A percentile compares a stretch with the other conserved stretches of the same genome.
phyloP scores from a whole-genome alignment of 2,329 filamentous ascomycete genomes.

The Botrytis medusae region DNA sequence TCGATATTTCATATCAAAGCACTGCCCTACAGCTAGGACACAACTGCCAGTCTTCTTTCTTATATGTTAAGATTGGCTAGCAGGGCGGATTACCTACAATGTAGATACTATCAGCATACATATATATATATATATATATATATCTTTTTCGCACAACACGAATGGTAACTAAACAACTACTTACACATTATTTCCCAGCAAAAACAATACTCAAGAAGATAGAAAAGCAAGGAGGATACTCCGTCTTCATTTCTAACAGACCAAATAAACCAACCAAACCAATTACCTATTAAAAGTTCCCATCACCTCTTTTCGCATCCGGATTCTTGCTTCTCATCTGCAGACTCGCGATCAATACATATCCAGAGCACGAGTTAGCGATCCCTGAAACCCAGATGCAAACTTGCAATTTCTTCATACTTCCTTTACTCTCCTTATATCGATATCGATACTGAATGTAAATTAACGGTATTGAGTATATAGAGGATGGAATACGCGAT shows the following conservation, averaged over 20 bases:
- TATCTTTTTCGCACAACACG: neutral
- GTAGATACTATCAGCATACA: neutral
- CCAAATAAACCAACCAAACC: neutral
- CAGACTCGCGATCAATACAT: neutral
- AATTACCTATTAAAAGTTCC: neutral
- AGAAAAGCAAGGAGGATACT: neutral
- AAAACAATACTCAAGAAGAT: neutral
- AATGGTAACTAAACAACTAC: neutral
- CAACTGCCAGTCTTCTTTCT: neutral
- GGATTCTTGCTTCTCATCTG: neutral
- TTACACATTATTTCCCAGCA: no score
- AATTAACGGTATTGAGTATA: neutral
- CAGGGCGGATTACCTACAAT: neutral
- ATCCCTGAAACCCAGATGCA: neutral
- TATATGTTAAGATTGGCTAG: neutral
- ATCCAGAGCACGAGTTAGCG: neutral
- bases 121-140: neutral
- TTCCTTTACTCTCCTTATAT: neutral
- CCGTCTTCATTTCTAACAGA: neutral
- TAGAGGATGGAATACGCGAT: rapidly evolving
- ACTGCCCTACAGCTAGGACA: neutral
- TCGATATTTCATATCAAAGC: neutral
- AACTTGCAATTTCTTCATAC: neutral
- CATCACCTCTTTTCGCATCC: neutral
- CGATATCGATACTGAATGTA: neutral